Conservation (phyloP, 164 flowering plant species). For the Vitis cinerea region DNA sequence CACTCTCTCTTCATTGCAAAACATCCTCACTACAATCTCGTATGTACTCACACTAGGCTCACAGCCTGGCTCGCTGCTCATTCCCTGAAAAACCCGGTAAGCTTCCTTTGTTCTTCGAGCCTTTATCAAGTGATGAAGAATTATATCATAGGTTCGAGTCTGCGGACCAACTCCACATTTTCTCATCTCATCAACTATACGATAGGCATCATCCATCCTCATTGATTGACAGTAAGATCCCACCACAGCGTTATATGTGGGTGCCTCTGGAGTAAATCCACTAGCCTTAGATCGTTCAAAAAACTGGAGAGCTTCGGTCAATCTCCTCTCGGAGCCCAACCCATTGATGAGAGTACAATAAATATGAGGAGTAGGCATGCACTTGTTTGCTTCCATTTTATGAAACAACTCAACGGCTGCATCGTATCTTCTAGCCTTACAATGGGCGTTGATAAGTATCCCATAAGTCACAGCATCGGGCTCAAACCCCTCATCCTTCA, state of each 20-base stretch:
- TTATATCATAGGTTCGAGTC: slow-evolving; percentile 73
- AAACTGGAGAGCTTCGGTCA: slow-evolving; percentile 60
- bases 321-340: slow-evolving; percentile 60
- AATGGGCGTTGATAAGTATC: slow-evolving; percentile 50
- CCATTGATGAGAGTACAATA: slow-evolving; percentile 74
- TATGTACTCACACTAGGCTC: slow-evolving; percentile 67
- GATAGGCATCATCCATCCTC: slow-evolving; percentile 52
- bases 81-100: slow-evolving; percentile 50
- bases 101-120: slow-evolving; percentile 52
- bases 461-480: slow-evolving; percentile 66
- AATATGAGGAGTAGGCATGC: slow-evolving; percentile 52
- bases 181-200: slow-evolving; percentile 70
- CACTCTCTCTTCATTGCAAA: slow-evolving; percentile 49
- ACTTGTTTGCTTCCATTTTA: slow-evolving; percentile 43
- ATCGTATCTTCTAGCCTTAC: slow-evolving; percentile 44
- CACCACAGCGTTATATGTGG: slow-evolving; percentile 82
- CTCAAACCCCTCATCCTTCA: slow-evolving; percentile 59
- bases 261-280: slow-evolving; percentile 54
- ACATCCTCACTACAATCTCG: slow-evolving; percentile 71
- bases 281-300: slow-evolving; percentile 51
- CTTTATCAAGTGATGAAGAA: slow-evolving; percentile 69
- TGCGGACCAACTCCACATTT: slow-evolving; percentile 58
- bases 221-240: slow-evolving; percentile 69
- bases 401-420: slow-evolving; percentile 39
- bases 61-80: slow-evolving; percentile 49